Evolutionary conservation across 169 alveolate genomes (phyloP).

Genomic region (Plasmodium fragile): DNA sequence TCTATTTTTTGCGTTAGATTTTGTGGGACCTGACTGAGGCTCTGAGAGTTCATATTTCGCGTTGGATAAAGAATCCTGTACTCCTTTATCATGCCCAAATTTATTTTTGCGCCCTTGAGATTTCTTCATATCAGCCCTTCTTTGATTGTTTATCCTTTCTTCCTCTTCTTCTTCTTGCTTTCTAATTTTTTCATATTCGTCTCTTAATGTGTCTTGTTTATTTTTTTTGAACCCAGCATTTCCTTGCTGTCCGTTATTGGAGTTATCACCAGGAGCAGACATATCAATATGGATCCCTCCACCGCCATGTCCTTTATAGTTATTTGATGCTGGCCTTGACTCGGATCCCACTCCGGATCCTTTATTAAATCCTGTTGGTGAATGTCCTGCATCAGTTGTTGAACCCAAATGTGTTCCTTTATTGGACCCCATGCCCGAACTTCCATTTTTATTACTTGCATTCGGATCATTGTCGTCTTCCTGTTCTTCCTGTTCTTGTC

Average conservation of each 20-base stretch:
- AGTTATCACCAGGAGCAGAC: conserved; percentile 11
- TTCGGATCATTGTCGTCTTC: background rate
- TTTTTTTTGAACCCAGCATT: conserved; percentile 24
- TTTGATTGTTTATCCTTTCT: conserved; percentile 36
- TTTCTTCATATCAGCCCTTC: conserved; percentile 48
- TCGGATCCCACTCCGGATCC: conserved; percentile 33
- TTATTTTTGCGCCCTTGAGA: background rate
- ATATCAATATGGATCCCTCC: conserved; percentile 7
- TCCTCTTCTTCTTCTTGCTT: conserved; percentile 49
- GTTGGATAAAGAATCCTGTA: background rate
- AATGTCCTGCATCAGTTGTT: background rate
- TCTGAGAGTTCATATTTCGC: conserved; percentile 15
- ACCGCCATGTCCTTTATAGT: conserved; percentile 15
- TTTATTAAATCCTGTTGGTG: conserved; percentile 42
- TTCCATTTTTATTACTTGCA: conserved; percentile 6
- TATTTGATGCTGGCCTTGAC: conserved; percentile 10
- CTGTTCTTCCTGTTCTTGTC: background rate
- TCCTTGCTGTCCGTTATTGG: background rate
- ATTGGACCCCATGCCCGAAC: background rate
- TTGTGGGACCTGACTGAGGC: background rate
- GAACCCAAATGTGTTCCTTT: background rate
- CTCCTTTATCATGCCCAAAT: background rate
- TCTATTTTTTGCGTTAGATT: background rate
- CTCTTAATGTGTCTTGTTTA: conserved; percentile 22
- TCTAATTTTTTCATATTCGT: conserved; percentile 47